Evolutionary conservation across 768 basidiomycete species (phyloP).

Genomic region (Tricholoma furcatifolium): DNA sequence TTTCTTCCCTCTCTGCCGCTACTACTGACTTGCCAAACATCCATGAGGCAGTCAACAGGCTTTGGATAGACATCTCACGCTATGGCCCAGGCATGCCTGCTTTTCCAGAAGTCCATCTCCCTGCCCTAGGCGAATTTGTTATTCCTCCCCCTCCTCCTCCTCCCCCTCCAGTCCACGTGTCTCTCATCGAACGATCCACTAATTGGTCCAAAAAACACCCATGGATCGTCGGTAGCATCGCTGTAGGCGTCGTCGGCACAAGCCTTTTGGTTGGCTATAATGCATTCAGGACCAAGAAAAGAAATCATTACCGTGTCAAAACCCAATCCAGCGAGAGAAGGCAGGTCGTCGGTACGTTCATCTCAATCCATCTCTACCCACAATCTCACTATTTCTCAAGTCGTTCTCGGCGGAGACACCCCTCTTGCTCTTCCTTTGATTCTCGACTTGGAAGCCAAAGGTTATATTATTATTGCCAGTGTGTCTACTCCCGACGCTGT

Average conservation of each 20-base stretch:
- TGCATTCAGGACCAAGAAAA: constrained; percentile 27
- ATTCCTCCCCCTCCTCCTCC: constrained; percentile 63
- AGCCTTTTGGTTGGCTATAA: constrained; percentile 63
- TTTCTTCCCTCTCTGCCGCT: constrained; percentile 52
- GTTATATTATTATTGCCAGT: constrained; percentile 82
- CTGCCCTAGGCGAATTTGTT: constrained; percentile 69
- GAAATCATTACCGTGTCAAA: constrained; percentile 43
- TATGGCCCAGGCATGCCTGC: constrained; percentile 71
- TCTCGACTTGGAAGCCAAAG: constrained; percentile 69
- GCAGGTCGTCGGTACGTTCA: constrained; percentile 62
- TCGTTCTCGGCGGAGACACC: constrained; percentile 62
- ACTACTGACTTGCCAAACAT: constrained; percentile 62
- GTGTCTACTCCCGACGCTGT: constrained; percentile 71
- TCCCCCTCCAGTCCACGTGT: constrained; percentile 48
- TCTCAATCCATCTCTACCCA: constrained; percentile 21
- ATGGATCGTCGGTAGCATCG: constrained; percentile 55
- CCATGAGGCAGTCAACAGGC: constrained; percentile 61
- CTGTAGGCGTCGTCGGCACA: constrained; percentile 56
- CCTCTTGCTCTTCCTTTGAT: constrained; percentile 73
- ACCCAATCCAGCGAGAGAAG: constrained; percentile 51
- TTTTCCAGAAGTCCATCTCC: constrained; percentile 51
- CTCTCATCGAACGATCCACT: constrained; percentile 43
- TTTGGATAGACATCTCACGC: constrained; percentile 79
- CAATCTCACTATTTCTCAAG: not conserved
- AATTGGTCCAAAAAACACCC: constrained; percentile 61